These are phyloP conservation scores for Mortierella sp. DNA, from an alignment of 371 early-diverging fungal species.

Conservation along the genomic window DNA sequence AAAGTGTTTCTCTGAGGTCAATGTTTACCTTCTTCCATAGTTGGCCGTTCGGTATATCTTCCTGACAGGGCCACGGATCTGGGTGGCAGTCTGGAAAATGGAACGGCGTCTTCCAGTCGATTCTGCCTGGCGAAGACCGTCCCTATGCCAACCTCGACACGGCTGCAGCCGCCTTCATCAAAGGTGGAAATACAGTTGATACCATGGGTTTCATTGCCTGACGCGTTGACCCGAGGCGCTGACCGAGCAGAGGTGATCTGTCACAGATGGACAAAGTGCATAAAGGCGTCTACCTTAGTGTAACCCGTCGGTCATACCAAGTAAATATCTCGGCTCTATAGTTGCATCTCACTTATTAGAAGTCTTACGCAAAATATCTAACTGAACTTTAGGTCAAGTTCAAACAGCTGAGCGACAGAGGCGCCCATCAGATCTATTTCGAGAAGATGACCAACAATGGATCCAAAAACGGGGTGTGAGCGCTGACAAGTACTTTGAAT, in stretches of 20 bases:
- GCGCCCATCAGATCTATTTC: constrained; percentile 70
- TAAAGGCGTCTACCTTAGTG: constrained; percentile 56
- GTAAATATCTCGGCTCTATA: constrained; percentile 26
- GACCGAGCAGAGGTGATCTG: neutral
- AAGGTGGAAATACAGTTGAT: constrained; percentile 31
- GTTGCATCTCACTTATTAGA: neutral
- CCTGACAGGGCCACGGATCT: constrained; percentile 64
- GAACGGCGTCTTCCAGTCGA: constrained; percentile 85
- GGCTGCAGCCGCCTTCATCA: constrained; percentile 29
- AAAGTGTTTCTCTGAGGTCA: neutral
- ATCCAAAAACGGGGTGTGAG: constrained; percentile 49
- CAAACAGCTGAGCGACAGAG: constrained; percentile 59
- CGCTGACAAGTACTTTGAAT: constrained; percentile 70
- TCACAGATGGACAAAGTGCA: constrained; percentile 11
- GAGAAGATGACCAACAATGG: constrained; percentile 35
- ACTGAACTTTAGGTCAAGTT: constrained; percentile 66
- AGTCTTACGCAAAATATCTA: neutral
- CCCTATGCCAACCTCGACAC: constrained; percentile 38
- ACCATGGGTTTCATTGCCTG: constrained; percentile 3
- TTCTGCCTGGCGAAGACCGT: constrained; percentile 63
- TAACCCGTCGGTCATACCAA: constrained; percentile 64
- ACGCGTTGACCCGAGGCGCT: neutral
- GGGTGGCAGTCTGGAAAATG: constrained; percentile 88
- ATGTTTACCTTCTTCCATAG: constrained; percentile 9
- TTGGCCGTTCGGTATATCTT: constrained; percentile 88